phyloP scores from a whole-genome alignment of 176 grass and related monocot genomes.

The Alloteropsis semialata region DNA sequence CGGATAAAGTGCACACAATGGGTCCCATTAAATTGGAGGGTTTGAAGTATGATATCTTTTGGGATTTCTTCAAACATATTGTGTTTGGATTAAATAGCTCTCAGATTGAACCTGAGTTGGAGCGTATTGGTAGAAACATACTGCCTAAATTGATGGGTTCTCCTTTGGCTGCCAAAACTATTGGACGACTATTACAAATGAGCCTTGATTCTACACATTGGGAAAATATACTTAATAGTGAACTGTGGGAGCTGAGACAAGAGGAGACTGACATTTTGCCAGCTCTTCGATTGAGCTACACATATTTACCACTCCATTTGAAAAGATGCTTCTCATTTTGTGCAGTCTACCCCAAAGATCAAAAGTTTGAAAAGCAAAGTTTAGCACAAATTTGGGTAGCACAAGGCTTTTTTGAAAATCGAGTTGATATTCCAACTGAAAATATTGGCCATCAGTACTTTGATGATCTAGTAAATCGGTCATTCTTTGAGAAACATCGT shows the following conservation, averaged over 20 bases:
- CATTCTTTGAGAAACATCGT: no score
- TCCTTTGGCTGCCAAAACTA: not conserved
- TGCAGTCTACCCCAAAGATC: no score
- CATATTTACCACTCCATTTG: constrained; percentile 31
- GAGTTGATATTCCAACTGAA: no score
- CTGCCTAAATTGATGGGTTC: not conserved
- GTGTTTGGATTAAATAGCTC: not conserved
- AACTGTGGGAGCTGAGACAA: constrained; percentile 33
- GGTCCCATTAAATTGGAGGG: not conserved
- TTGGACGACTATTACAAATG: not conserved
- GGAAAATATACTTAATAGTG: constrained; percentile 14
- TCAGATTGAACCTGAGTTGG: not conserved
- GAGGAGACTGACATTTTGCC: constrained; percentile 22
- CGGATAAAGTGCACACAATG: not conserved
- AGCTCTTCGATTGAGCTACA: constrained; percentile 44
- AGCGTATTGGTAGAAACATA: not conserved
- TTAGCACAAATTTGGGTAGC: no score
- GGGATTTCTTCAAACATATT: not conserved
- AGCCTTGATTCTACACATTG: not conserved
- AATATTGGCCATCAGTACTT: no score
- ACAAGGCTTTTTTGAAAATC: no score
- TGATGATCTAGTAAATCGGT: no score
- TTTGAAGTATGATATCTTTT: not conserved
- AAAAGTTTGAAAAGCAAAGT: no score
- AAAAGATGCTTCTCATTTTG: constrained; percentile 24